Conservation (phyloP, 495 filamentous ascomycete genomes). For the Filosporella fistucella region DNA sequence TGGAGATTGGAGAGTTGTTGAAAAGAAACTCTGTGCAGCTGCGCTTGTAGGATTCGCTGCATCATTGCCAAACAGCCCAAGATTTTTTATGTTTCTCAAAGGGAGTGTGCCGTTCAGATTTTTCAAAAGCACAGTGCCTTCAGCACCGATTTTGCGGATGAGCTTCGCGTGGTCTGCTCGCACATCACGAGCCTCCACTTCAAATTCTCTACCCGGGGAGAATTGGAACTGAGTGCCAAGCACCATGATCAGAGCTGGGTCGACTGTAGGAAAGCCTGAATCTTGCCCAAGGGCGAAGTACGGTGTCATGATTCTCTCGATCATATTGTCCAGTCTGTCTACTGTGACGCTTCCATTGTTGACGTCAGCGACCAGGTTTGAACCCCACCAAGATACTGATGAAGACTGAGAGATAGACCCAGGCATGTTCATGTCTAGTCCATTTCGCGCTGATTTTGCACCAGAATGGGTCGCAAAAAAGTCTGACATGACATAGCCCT, state of each 20-base stretch:
- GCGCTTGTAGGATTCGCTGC: conserved; percentile 74
- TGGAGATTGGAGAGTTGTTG: no score
- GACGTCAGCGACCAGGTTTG: conserved; percentile 81
- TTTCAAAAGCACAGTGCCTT: conserved; percentile 87
- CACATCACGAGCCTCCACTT: conserved; percentile 81
- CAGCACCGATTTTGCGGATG: conserved; percentile 69
- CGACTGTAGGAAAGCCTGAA: conserved; percentile 62
- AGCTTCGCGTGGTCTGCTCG: conserved; percentile 63
- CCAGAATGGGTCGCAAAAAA: conserved; percentile 67
- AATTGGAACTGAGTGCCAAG: conserved; percentile 68
- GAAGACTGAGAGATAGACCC: no score
- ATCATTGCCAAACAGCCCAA: conserved; percentile 79
- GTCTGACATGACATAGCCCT: conserved; percentile 89
- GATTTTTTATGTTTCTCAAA: conserved; percentile 65
- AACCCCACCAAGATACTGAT: no score
- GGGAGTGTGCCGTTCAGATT: conserved; percentile 71
- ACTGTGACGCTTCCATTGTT: conserved; percentile 85
- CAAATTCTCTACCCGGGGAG: conserved; percentile 50
- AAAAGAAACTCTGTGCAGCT: conserved; percentile 78
- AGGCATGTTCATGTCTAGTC: conserved; percentile 51
- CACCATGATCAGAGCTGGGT: conserved; percentile 77
- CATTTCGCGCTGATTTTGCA: conserved; percentile 35
- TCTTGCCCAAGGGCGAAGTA: conserved; percentile 78
- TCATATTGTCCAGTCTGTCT: conserved; percentile 91
- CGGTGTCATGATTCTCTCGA: conserved; percentile 83